Conservation (phyloP, 2,329 filamentous ascomycete genomes). For the Fusarium concolor region DNA sequence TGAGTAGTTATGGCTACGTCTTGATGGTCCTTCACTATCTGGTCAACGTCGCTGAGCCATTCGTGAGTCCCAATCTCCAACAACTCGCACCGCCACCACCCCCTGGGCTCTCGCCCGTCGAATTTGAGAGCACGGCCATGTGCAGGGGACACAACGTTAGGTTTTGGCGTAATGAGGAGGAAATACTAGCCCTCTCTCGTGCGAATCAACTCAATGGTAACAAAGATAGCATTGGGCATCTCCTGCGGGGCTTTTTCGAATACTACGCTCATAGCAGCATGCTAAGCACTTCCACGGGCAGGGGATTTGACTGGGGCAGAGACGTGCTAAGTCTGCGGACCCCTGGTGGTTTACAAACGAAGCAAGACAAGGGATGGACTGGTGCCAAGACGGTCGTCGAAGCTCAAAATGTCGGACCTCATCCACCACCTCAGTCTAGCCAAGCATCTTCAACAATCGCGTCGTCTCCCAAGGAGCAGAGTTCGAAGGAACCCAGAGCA, state of each 20-base stretch:
- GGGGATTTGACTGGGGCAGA: slow-evolving; percentile 82
- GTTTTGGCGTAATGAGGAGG: slow-evolving; percentile 81
- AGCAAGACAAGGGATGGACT: slow-evolving; percentile 86
- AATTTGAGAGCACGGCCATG: slow-evolving; percentile 42
- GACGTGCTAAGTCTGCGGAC: slow-evolving; percentile 84
- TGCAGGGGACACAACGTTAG: slow-evolving; percentile 77
- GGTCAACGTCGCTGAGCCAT: slow-evolving; percentile 82
- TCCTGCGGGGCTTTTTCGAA: slow-evolving; percentile 87
- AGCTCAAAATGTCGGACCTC: slow-evolving; percentile 52
- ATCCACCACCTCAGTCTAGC: slow-evolving; percentile 32
- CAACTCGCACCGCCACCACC: slow-evolving; percentile 60
- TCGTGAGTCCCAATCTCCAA: slow-evolving; percentile 88
- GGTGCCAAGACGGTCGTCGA: slow-evolving; percentile 79
- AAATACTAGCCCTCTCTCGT: slow-evolving; percentile 71
- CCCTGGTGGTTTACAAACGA: slow-evolving; percentile 75
- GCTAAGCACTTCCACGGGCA: slow-evolving; percentile 62
- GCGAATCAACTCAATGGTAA: slow-evolving; percentile 74
- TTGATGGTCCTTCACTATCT: slow-evolving; percentile 93
- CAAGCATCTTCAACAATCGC: slow-evolving; percentile 12
- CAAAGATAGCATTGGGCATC: slow-evolving; percentile 72
- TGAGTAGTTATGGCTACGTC: slow-evolving; percentile 92
- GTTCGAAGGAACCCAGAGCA: slow-evolving; percentile 3
- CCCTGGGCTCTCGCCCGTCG: slow-evolving; percentile 43
- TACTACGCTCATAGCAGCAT: slow-evolving; percentile 77
- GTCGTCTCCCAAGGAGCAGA: not conserved